These are phyloP conservation scores for Eimeria necatrix DNA, from an alignment of 169 alveolate species.

Conservation along the genomic window DNA sequence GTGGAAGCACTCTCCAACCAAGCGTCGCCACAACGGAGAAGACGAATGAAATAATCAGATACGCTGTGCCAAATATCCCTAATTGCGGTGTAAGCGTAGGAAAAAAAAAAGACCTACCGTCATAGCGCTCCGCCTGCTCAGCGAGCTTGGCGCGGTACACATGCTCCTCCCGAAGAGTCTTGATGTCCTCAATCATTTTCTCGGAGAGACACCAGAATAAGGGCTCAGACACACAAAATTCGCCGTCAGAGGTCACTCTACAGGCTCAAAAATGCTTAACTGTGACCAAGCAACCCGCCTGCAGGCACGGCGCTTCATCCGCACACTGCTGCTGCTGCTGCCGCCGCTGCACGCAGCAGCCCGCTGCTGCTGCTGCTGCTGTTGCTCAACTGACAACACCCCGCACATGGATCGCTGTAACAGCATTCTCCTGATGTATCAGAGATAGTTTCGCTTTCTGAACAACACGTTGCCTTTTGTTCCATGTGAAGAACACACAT, in stretches of 20 bases:
- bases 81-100: slow-evolving; percentile 35
- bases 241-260: slow-evolving; percentile 78
- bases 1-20: slow-evolving; percentile 55
- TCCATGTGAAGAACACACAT: slow-evolving; percentile 32
- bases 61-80: slow-evolving; percentile 30
- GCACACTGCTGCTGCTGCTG: slow-evolving; percentile 79
- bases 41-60: slow-evolving; percentile 66
- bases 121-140: slow-evolving; percentile 99
- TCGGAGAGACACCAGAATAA: slow-evolving; percentile 75
- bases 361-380: slow-evolving; percentile 75
- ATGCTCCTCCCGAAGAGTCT: slow-evolving; percentile 80
- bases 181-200: slow-evolving; percentile 83
- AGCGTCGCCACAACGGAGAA: slow-evolving; percentile 42
- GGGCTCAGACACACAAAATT: slow-evolving; percentile 76
- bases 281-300: slow-evolving; percentile 74
- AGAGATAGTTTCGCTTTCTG: slow-evolving; percentile 44
- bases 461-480: neutral
- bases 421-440: neutral
- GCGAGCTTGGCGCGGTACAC: slow-evolving; percentile 97
- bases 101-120: slow-evolving; percentile 86
- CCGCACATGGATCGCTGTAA: slow-evolving; percentile 52
- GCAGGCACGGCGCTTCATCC: slow-evolving; percentile 76
- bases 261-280: slow-evolving; percentile 73
- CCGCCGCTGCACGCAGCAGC: slow-evolving; percentile 76
- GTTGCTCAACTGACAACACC: slow-evolving; percentile 65